Evolutionary conservation across 768 basidiomycete species (phyloP), one percentile per base, ranked within the genome.

Genomic region (Kwoniella newhampshirensis): DNA sequence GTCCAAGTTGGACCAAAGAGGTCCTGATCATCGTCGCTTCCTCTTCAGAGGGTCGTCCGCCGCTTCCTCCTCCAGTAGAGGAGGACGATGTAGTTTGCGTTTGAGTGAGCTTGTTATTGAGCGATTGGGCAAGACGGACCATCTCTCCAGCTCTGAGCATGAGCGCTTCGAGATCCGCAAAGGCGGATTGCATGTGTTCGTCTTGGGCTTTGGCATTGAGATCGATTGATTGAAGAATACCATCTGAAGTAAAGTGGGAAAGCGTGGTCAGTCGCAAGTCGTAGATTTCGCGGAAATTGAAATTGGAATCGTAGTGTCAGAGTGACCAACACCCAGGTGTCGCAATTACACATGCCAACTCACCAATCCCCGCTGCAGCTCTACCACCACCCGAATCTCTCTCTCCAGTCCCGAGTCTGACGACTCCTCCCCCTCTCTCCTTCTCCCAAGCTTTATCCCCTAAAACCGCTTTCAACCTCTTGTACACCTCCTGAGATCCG

Each of bases 131-230:
- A 21, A 97, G 81, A 27, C 83, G 83, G 54, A 93, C 92, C 86
- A 98, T 94, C 64, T 93, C 91, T 62, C 85, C 87, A 1, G 92
- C 91, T 71, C 93, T 89, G 45, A 86, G 80, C 87, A 89, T 92
- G 43, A 98, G 78, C 0, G 87, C 87, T 71, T 97, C 91, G 30
- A 98, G 82, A 69, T 98, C 96, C 63, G 85, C 81, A 28, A 97
- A 80, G 0, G 91, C 88, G 62, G 86, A 84, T 23, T 81, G 81
- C 78, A 98, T 83, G 61, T 85, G 81, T 7, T 81, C 82, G 42
- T 85, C 82, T 15, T 85, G 80, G 4, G 81, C 82, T 64, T 86
- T 82, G 1, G 85, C 83, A 8, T 85, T 83, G 13, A 81, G 79
- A 73, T 88, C 85, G 39, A 92, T 88, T 2, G 80, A 83, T 54